Percentiles rank a stretch among this genome's conserved stretches.
Evolutionary conservation across 2,329 filamentous ascomycete genomes (phyloP).

Genomic region (Sarocladium strictum): DNA sequence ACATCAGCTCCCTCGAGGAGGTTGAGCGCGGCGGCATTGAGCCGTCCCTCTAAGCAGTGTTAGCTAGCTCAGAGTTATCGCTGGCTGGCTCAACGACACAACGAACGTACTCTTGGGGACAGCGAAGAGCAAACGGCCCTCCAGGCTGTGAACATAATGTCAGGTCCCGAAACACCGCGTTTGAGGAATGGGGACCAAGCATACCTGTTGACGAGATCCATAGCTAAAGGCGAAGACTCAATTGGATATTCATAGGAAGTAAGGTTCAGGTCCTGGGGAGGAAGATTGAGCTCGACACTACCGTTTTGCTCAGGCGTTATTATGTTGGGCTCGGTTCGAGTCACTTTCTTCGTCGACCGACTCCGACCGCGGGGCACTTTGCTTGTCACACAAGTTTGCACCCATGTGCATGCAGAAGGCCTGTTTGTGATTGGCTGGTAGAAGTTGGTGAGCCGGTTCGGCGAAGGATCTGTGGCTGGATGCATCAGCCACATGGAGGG

Average conservation of each 20-base stretch:
- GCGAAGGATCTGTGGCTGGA: neutral
- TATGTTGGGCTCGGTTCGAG: neutral
- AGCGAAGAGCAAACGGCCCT: constrained; percentile 89
- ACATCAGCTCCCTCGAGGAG: constrained; percentile 91
- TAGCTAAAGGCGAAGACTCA: constrained; percentile 20
- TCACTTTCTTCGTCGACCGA: neutral
- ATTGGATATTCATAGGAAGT: neutral
- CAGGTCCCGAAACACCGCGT: neutral
- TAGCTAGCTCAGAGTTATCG: neutral
- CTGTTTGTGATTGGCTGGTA: neutral
- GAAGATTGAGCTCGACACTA: neutral
- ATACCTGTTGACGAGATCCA: constrained; percentile 59
- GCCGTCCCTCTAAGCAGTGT: constrained; percentile 68
- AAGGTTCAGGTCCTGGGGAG: neutral
- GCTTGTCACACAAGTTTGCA: neutral
- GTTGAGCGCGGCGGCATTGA: constrained; percentile 82
- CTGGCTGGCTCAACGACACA: too few species aligned
- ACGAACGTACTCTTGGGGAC: constrained; percentile 98
- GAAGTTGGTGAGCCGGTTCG: neutral
- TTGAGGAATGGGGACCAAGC: constrained; percentile 20
- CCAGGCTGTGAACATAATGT: constrained; percentile 52
- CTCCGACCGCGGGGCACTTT: constrained; percentile 14
- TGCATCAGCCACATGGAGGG: constrained; percentile 8
- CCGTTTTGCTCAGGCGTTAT: neutral
- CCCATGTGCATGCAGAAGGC: neutral